These are phyloP conservation scores for Leishmania major DNA, from an alignment of 208 protist genomes.

Conservation along the genomic window DNA sequence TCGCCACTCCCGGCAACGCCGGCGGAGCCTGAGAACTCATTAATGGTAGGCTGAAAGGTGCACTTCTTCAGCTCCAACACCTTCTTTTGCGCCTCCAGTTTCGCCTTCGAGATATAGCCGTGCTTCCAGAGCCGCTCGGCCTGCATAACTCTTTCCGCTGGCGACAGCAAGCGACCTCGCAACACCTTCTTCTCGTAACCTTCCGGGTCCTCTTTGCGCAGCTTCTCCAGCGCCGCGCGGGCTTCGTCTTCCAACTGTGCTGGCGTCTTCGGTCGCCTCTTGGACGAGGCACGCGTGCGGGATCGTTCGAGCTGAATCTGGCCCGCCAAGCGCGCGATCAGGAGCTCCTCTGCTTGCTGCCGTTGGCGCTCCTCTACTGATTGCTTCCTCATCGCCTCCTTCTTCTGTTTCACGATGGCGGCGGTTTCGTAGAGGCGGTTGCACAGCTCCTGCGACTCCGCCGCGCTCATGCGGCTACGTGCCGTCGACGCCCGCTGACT, in stretches of 20 bases:
- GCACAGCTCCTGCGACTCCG: constrained; percentile 24
- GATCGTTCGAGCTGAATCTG: constrained; percentile 38
- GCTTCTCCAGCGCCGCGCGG: constrained; percentile 42
- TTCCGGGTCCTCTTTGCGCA: constrained; percentile 30
- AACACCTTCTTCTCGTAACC: constrained; percentile 45
- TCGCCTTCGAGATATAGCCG: constrained; percentile 44
- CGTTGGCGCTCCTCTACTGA: constrained; percentile 34
- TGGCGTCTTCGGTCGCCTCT: constrained; percentile 21
- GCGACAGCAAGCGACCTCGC: constrained; percentile 28
- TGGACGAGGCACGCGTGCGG: not conserved
- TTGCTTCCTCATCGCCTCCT: constrained; percentile 25
- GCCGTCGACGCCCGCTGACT: constrained; percentile 12
- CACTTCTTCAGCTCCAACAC: constrained; percentile 41
- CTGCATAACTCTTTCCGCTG: constrained; percentile 39
- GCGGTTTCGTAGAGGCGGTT: constrained; percentile 56
- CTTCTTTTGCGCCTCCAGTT: constrained; percentile 36
- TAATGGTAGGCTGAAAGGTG: constrained; percentile 60
- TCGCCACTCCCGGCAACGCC: not conserved
- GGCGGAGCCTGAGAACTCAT: constrained; percentile 21
- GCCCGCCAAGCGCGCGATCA: constrained; percentile 50
- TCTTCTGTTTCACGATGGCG: constrained; percentile 5
- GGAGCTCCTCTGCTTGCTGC: constrained; percentile 58
- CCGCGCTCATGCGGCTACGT: constrained; percentile 19
- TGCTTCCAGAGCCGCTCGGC: constrained; percentile 44
- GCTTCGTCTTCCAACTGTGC: constrained; percentile 35